Evolutionary conservation across 75 land plant species (phyloP).

Genomic region (Picea sitchensis): DNA sequence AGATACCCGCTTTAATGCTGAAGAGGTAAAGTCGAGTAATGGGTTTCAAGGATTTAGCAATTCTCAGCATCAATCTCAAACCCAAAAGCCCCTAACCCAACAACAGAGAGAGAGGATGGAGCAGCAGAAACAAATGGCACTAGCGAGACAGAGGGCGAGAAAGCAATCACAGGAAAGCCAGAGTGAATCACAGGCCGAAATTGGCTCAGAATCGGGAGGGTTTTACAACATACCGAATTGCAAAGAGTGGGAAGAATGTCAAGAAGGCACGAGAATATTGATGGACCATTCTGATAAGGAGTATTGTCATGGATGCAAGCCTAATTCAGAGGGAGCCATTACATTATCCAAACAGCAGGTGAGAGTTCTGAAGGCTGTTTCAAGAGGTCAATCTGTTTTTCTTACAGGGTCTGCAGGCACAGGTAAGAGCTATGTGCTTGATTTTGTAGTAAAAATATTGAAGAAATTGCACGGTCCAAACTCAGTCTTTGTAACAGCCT

Average conservation of each 20-base stretch:
- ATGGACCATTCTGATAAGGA: not conserved
- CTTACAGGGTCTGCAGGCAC: conserved; percentile 87
- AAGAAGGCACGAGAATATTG: not conserved
- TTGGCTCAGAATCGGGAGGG: too few relatives aligned
- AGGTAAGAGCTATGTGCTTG: conserved; percentile 58
- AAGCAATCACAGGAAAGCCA: too few relatives aligned
- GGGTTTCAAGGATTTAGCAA: too few relatives aligned
- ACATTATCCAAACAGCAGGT: conserved; percentile 41
- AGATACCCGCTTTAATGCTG: too few relatives aligned
- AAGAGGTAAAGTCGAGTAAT: too few relatives aligned
- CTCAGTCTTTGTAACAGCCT: conserved; percentile 66
- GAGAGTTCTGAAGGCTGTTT: conserved; percentile 37
- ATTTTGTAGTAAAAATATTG: conserved; percentile 32
- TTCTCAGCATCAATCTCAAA: too few relatives aligned
- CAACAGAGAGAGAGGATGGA: too few relatives aligned
- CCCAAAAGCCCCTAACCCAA: too few relatives aligned
- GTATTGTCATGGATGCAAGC: conserved; percentile 2
- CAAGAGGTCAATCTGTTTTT: conserved; percentile 57
- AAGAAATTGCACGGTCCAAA: conserved; percentile 24
- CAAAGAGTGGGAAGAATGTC: not conserved
- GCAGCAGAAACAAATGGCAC: too few relatives aligned
- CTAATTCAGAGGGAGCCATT: not conserved
- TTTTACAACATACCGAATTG: too few relatives aligned
- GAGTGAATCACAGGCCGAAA: too few relatives aligned
- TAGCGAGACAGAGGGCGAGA: too few relatives aligned